These are phyloP conservation scores for Karstenula rhodostoma DNA, from an alignment of 2,329 filamentous ascomycete genomes.

Conservation along the genomic window DNA sequence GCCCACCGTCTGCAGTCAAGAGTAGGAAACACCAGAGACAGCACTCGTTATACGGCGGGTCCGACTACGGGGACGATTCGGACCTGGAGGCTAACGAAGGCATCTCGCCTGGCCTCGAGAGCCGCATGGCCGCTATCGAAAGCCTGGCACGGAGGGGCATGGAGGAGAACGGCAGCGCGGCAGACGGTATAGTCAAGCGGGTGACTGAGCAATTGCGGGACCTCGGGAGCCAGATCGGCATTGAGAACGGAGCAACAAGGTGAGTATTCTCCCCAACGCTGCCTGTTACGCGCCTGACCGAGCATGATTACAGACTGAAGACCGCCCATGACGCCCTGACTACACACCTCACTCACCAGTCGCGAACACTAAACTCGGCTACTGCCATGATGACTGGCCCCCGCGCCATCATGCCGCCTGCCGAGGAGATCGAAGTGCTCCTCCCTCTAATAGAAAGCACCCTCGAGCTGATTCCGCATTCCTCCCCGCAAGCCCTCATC, in stretches of 20 bases:
- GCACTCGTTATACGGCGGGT: conserved; percentile 71
- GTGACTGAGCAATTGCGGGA: conserved; percentile 75
- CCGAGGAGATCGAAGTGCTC: conserved; percentile 73
- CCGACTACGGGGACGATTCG: conserved; percentile 76
- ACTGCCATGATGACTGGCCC: conserved; percentile 77
- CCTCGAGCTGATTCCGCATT: conserved; percentile 71
- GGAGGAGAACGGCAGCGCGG: conserved; percentile 70
- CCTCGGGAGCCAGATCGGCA: conserved; percentile 74
- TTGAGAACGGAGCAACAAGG: conserved; percentile 77
- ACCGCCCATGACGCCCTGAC: conserved; percentile 78
- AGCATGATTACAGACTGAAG: conserved; percentile 64
- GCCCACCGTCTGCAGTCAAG: conserved; percentile 45
- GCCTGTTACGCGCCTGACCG: conserved; percentile 23
- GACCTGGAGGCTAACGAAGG: conserved; percentile 72
- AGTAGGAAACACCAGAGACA: conserved; percentile 51
- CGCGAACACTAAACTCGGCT: conserved; percentile 76
- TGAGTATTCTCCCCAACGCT: conserved; percentile 46
- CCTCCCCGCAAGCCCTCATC: conserved; percentile 70
- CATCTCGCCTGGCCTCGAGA: conserved; percentile 71
- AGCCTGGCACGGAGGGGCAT: conserved; percentile 69
- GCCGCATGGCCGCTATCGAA: conserved; percentile 76
- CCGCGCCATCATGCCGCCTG: conserved; percentile 67
- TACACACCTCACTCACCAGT: conserved; percentile 78
- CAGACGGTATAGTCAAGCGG: conserved; percentile 72
- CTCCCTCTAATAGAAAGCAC: conserved; percentile 72